These are phyloP conservation scores for Carex pumila DNA, from an alignment of 176 grass and related monocot species.

Conservation along the genomic window DNA sequence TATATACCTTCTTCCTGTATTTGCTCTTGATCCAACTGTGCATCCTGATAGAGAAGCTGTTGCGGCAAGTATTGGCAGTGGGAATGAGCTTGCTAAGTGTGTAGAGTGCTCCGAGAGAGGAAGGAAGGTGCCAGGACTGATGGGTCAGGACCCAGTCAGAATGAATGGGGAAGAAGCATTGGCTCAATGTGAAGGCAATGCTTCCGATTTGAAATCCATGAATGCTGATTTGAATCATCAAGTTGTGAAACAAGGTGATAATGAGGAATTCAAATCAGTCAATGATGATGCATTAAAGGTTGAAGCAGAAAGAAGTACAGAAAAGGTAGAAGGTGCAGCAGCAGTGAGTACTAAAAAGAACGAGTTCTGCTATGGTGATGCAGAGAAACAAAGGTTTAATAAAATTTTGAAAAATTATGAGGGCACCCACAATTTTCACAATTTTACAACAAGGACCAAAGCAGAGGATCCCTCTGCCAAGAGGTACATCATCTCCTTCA, in stretches of 20 bases:
- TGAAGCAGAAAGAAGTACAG: constrained; percentile 9
- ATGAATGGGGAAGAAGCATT: constrained; percentile 14
- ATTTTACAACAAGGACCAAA: constrained; percentile 94
- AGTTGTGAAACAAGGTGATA: constrained; percentile 15
- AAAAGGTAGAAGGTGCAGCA: constrained; percentile 30
- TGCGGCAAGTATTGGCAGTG: constrained; percentile 65
- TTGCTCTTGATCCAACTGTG: constrained; percentile 62
- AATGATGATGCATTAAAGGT: constrained; percentile 6
- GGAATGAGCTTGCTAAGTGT: constrained; percentile 60
- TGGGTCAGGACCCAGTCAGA: constrained; percentile 37
- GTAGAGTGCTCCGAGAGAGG: constrained; percentile 88
- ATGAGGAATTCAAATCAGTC: constrained; percentile 16
- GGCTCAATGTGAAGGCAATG: constrained; percentile 12
- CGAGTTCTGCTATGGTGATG: constrained; percentile 47
- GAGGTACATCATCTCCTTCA: constrained; percentile 90
- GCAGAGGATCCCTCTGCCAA: constrained; percentile 87
- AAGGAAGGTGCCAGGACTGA: constrained; percentile 65
- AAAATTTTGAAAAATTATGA: constrained; percentile 70
- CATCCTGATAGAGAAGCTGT: constrained; percentile 86
- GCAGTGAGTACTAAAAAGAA: constrained; percentile 8
- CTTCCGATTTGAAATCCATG: background rate
- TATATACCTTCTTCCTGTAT: constrained; percentile 75
- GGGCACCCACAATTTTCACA: constrained; percentile 96
- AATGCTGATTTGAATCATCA: constrained; percentile 12
- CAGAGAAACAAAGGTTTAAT: constrained; percentile 59